Evolutionary conservation across 2,329 filamentous ascomycete species (phyloP).

Genomic region (Aspergillus japonicus): DNA sequence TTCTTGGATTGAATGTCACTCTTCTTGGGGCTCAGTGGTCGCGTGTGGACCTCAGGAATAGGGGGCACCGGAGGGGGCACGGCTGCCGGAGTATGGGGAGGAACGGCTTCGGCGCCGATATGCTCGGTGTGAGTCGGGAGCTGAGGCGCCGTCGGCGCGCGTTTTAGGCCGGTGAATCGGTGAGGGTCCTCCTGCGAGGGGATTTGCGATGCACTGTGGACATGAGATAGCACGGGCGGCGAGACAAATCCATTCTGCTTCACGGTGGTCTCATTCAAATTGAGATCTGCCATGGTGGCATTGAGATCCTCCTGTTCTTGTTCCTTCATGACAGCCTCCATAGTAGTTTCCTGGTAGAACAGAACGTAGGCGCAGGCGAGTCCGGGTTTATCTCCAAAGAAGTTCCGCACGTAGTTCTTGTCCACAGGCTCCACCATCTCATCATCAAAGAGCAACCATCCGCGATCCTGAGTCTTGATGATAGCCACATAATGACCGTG

Average conservation of each 20-base stretch:
- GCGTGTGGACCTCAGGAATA: slow-evolving; percentile 34
- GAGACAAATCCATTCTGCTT: slow-evolving; percentile 35
- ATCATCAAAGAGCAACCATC: slow-evolving; percentile 95
- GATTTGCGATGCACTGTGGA: slow-evolving; percentile 40
- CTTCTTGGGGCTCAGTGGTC: slow-evolving; percentile 53
- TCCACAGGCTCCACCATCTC: slow-evolving; percentile 98
- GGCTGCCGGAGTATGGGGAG: slow-evolving; percentile 22
- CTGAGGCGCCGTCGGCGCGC: slow-evolving; percentile 46
- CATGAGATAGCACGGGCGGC: slow-evolving; percentile 38
- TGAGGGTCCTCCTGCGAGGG: slow-evolving; percentile 38
- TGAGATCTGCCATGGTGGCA: slow-evolving; percentile 40
- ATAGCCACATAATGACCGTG: slow-evolving; percentile 98
- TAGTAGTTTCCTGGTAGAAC: slow-evolving; percentile 90
- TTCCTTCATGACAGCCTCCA: slow-evolving; percentile 69
- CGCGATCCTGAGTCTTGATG: slow-evolving; percentile 93
- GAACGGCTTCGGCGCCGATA: slow-evolving; percentile 22
- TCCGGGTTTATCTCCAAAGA: slow-evolving; percentile 90
- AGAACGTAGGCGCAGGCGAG: slow-evolving; percentile 94
- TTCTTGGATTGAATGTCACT: slow-evolving; percentile 68
- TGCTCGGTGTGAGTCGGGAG: slow-evolving; percentile 46
- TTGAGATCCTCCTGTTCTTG: slow-evolving; percentile 73
- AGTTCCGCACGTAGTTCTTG: slow-evolving; percentile 92
- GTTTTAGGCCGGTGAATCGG: slow-evolving; percentile 31
- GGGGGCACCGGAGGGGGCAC: slow-evolving; percentile 27
- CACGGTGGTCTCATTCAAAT: slow-evolving; percentile 26